phyloP scores from a whole-genome alignment of 768 basidiomycete species.

The Calvatia gigantea region DNA sequence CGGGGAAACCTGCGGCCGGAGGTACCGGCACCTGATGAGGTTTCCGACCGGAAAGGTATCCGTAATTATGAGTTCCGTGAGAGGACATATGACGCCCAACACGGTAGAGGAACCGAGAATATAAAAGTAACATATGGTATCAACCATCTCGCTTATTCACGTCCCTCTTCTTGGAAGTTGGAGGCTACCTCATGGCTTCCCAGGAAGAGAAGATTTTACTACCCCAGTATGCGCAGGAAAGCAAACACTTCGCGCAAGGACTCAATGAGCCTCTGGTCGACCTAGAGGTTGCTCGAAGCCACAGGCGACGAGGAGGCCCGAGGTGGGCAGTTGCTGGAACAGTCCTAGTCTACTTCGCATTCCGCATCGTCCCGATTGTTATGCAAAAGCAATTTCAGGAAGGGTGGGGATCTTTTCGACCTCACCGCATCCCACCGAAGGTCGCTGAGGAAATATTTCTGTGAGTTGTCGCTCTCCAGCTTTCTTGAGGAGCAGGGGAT shows the following conservation, averaged over 20 bases:
- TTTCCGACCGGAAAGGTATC: too few relatives aligned
- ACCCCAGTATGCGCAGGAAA: slow-evolving; percentile 1
- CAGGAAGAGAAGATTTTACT: not conserved
- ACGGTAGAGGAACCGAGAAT: too few relatives aligned
- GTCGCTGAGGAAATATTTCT: slow-evolving; percentile 31
- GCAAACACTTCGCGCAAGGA: not conserved
- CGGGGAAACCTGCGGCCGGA: not conserved
- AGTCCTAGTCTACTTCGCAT: not conserved
- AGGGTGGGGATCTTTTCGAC: not conserved
- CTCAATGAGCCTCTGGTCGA: not conserved
- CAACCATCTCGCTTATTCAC: not conserved
- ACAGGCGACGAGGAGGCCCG: not conserved
- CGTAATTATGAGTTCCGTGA: too few relatives aligned
- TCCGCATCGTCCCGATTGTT: not conserved
- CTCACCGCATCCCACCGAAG: slow-evolving; percentile 6
- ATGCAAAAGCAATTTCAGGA: too few relatives aligned
- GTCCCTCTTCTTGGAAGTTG: too few relatives aligned
- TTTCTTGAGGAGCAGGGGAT: not conserved
- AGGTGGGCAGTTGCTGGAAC: not conserved
- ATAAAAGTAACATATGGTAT: not conserved
- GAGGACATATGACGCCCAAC: too few relatives aligned
- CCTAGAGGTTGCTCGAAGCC: not conserved
- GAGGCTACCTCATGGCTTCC: not conserved
- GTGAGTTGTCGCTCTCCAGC: slow-evolving; percentile 15
- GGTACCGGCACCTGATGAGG: too few relatives aligned